These are phyloP conservation scores for Fistulinella cinereoalba DNA, from an alignment of 1,284 basidiomycete genomes.

Conservation along the genomic window DNA sequence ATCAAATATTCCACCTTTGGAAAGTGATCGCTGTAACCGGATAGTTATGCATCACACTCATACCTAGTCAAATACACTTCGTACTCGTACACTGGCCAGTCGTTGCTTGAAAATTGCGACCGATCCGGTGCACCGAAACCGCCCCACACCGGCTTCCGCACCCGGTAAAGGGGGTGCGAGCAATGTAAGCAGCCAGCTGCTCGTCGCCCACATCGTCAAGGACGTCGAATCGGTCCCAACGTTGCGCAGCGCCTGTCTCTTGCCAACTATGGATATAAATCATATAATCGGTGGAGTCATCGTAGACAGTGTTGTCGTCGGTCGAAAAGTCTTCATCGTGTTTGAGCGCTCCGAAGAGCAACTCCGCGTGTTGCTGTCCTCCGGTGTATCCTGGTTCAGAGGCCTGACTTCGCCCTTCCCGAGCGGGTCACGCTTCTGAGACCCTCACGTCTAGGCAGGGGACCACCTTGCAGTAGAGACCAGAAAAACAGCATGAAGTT, in stretches of 20 bases:
- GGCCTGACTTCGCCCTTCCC: neutral
- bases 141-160: neutral
- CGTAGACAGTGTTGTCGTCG: neutral
- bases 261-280: neutral
- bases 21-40: conserved; percentile 43
- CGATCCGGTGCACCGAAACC: too few relatives aligned
- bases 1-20: too few relatives aligned
- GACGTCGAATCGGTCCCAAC: neutral
- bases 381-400: too few relatives aligned
- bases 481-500: neutral
- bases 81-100: conserved; percentile 1
- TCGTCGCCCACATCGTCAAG: neutral
- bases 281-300: neutral
- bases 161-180: neutral
- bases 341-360: neutral
- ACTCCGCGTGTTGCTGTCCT: neutral
- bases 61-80: neutral
- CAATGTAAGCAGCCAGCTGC: neutral
- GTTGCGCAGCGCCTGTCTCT: neutral
- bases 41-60: neutral
- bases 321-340: neutral
- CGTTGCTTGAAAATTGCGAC: conserved; percentile 6
- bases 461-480: neutral
- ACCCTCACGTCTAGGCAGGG: neutral
- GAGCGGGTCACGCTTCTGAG: neutral